Conservation (phyloP, 176 grass and related monocot species). For the Stipa capillata region DNA sequence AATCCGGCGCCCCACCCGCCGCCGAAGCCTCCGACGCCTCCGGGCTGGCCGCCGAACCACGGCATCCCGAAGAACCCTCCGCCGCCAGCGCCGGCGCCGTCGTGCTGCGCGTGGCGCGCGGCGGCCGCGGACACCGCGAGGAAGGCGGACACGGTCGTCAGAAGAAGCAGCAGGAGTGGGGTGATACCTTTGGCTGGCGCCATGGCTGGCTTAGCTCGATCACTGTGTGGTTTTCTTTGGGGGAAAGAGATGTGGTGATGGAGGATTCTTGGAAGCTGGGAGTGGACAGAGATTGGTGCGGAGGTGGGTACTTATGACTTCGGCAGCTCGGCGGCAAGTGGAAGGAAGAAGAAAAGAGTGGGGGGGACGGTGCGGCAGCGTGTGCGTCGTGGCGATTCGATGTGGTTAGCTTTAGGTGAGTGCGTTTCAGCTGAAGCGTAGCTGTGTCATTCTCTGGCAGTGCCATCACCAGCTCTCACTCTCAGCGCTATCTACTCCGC, state of each 20-base stretch:
- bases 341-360: too few species aligned
- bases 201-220: too few species aligned
- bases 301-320: not conserved
- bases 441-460: too few species aligned
- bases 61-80: constrained; percentile 8
- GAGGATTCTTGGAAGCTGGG: not conserved
- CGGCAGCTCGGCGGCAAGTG: not conserved
- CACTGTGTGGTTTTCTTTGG: not conserved
- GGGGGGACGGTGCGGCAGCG: too few species aligned
- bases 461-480: not conserved
- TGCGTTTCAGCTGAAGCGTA: constrained; percentile 2
- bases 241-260: too few species aligned
- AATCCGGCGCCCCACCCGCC: constrained; percentile 19
- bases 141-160: not conserved
- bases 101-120: not conserved
- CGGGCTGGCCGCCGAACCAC: constrained; percentile 4
- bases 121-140: not conserved
- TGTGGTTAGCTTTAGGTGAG: not conserved
- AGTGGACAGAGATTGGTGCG: not conserved
- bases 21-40: not conserved
- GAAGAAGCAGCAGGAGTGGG: not conserved
- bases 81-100: not conserved
- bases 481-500: not conserved
- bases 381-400: too few species aligned
- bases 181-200: not conserved